Evolutionary conservation across 345 rosid species (phyloP).

Genomic region (Sapria himalayana): DNA sequence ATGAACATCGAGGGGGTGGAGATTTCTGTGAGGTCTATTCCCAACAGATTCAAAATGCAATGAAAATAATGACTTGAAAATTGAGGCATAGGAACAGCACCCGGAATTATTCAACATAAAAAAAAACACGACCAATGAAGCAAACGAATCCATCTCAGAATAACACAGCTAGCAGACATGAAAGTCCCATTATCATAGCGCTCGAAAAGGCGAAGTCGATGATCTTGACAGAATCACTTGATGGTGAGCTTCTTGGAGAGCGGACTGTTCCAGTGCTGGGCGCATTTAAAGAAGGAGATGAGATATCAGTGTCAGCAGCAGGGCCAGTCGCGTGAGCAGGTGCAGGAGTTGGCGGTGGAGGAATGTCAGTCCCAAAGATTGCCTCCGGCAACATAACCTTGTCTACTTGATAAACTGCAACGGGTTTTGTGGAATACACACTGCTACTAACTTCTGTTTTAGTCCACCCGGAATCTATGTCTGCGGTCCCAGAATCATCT

Average conservation of each 20-base stretch:
- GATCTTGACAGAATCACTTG: slow-evolving; percentile 16
- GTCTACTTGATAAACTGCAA: slow-evolving; percentile 67
- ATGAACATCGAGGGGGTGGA: no score
- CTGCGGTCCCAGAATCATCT: slow-evolving; percentile 40
- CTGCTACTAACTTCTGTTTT: slow-evolving; percentile 60
- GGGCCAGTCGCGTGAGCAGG: slow-evolving; percentile 51
- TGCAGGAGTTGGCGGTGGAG: slow-evolving; percentile 76
- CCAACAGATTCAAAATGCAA: no score
- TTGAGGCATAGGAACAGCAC: slow-evolving; percentile 7
- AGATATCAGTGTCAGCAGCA: slow-evolving; percentile 45
- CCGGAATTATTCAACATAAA: slow-evolving; percentile 5
- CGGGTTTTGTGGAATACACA: slow-evolving; percentile 56
- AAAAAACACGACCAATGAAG: slow-evolving; percentile 9
- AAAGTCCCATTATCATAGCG: slow-evolving; percentile 20
- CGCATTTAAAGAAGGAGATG: no score
- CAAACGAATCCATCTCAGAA: slow-evolving; percentile 15
- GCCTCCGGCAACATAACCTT: slow-evolving; percentile 65
- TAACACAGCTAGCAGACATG: slow-evolving; percentile 25
- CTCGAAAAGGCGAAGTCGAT: slow-evolving; percentile 14
- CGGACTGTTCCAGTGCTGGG: slow-evolving; percentile 22
- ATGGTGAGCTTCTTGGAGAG: slow-evolving; percentile 20
- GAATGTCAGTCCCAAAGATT: slow-evolving; percentile 74
- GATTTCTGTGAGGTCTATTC: no score
- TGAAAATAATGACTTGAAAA: slow-evolving; percentile 13
- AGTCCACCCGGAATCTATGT: slow-evolving; percentile 54